A percentile compares a stretch with the other conserved stretches of the same genome.
These are phyloP conservation scores for Petunia axillaris DNA, from an alignment of 257 asterid genomes.

Conservation along the genomic window DNA sequence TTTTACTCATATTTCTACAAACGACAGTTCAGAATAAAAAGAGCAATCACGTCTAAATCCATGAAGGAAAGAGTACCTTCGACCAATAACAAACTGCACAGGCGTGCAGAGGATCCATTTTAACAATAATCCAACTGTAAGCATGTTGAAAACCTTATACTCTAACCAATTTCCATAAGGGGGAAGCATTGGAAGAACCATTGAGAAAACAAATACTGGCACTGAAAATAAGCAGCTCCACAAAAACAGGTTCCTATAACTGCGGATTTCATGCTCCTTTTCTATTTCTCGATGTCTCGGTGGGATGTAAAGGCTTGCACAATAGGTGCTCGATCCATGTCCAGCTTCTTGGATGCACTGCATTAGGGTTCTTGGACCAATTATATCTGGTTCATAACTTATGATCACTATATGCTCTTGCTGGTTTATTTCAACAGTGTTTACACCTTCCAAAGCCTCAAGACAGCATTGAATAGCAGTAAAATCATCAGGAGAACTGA, in stretches of 20 bases:
- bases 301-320: constrained; percentile 71
- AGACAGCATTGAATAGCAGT: constrained; percentile 53
- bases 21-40: background rate
- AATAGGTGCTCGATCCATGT: constrained; percentile 51
- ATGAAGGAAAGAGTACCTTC: constrained; percentile 56
- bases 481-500: constrained; percentile 59
- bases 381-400: constrained; percentile 74
- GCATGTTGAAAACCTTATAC: constrained; percentile 82
- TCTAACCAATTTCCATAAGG: constrained; percentile 94
- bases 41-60: background rate
- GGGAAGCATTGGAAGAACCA: constrained; percentile 95
- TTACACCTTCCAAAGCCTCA: constrained; percentile 79
- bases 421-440: constrained; percentile 60
- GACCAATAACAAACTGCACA: constrained; percentile 89
- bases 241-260: constrained; percentile 73
- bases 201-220: constrained; percentile 77
- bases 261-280: constrained; percentile 65
- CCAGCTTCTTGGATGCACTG: constrained; percentile 72
- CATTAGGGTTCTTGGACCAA: constrained; percentile 93
- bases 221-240: constrained; percentile 90
- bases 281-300: constrained; percentile 78
- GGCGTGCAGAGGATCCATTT: constrained; percentile 98
- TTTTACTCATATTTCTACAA: background rate
- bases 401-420: constrained; percentile 59
- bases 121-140: constrained; percentile 69